Conservation (phyloP, 2,329 filamentous ascomycete genomes). For the Alternaria ventricosa region DNA sequence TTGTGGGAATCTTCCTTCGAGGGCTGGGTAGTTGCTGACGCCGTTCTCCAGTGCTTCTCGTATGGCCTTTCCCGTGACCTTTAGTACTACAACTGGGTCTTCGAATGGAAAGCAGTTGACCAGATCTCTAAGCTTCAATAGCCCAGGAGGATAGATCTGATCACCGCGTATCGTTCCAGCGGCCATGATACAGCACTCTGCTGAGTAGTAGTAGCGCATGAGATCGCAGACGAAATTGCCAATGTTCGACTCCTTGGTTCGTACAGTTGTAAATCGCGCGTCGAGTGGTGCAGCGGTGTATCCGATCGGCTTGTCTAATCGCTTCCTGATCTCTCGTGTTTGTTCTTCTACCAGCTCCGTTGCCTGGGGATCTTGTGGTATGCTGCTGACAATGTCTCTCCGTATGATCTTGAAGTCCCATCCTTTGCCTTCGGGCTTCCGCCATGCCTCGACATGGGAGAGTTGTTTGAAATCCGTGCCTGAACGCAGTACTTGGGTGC, state of each 20-base stretch:
- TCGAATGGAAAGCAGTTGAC: slow-evolving; percentile 92
- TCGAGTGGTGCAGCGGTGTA: slow-evolving; percentile 85
- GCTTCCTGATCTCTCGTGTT: slow-evolving; percentile 75
- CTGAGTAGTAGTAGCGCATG: slow-evolving; percentile 81
- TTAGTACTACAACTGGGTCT: slow-evolving; percentile 82
- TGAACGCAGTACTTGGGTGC: slow-evolving; percentile 82
- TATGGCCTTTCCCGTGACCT: slow-evolving; percentile 73
- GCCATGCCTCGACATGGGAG: slow-evolving; percentile 81
- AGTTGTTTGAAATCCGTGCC: slow-evolving; percentile 93
- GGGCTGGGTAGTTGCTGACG: slow-evolving; percentile 78
- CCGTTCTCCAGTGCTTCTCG: slow-evolving; percentile 84
- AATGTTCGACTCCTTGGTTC: slow-evolving; percentile 78
- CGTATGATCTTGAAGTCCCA: slow-evolving; percentile 84
- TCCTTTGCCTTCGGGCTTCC: slow-evolving; percentile 57
- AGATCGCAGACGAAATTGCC: slow-evolving; percentile 92
- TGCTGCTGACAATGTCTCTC: slow-evolving; percentile 73
- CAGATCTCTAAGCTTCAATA: slow-evolving; percentile 80
- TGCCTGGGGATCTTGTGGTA: slow-evolving; percentile 68
- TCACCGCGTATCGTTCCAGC: slow-evolving; percentile 86
- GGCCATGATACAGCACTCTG: slow-evolving; percentile 85
- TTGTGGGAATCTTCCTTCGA: slow-evolving; percentile 84
- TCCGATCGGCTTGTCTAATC: slow-evolving; percentile 79
- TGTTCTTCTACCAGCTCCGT: slow-evolving; percentile 70
- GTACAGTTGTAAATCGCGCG: slow-evolving; percentile 83
- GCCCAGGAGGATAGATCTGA: slow-evolving; percentile 83